Evolutionary conservation across 1,284 basidiomycete genomes (phyloP).

Genomic region (Neolentinus lepideus): DNA sequence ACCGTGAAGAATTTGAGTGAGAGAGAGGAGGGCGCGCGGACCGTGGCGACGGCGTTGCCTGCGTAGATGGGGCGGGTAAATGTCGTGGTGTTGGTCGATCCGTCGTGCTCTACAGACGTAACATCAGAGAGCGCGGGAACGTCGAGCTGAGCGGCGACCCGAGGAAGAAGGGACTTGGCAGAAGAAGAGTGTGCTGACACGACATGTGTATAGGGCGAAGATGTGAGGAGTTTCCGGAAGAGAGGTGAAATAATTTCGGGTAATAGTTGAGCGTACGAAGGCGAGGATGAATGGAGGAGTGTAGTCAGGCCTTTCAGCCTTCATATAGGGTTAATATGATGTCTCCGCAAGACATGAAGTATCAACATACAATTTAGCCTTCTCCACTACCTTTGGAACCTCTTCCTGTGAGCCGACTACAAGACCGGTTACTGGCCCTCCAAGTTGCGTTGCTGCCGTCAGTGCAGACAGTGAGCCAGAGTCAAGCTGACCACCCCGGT

Average conservation of each 20-base stretch:
- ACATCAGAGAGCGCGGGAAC: constrained; percentile 89
- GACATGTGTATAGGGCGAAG: constrained; percentile 74
- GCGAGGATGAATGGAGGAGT: constrained; percentile 34
- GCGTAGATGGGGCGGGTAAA: constrained; percentile 97
- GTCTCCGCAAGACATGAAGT: not conserved
- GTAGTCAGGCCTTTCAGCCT: constrained; percentile 41
- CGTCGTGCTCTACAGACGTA: constrained; percentile 74
- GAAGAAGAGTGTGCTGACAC: constrained; percentile 74
- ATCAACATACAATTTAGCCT: constrained; percentile 69
- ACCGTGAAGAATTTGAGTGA: constrained; percentile 94
- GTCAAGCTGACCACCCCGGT: constrained; percentile 78
- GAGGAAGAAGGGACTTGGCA: constrained; percentile 77
- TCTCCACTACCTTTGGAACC: constrained; percentile 63
- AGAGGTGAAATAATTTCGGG: constrained; percentile 37
- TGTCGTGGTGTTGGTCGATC: constrained; percentile 60
- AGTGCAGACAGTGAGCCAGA: constrained; percentile 85
- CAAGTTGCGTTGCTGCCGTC: constrained; percentile 82
- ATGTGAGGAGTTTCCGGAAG: constrained; percentile 30
- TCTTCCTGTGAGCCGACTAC: constrained; percentile 73
- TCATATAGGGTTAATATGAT: constrained; percentile 1
- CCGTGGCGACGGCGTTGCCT: constrained; percentile 94
- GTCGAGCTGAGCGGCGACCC: constrained; percentile 85
- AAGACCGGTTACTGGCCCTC: constrained; percentile 85
- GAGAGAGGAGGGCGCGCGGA: constrained; percentile 70
- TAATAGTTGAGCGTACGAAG: constrained; percentile 40